Conservation (phyloP, 257 asterid genomes). For the Solanum gandarillasii region DNA sequence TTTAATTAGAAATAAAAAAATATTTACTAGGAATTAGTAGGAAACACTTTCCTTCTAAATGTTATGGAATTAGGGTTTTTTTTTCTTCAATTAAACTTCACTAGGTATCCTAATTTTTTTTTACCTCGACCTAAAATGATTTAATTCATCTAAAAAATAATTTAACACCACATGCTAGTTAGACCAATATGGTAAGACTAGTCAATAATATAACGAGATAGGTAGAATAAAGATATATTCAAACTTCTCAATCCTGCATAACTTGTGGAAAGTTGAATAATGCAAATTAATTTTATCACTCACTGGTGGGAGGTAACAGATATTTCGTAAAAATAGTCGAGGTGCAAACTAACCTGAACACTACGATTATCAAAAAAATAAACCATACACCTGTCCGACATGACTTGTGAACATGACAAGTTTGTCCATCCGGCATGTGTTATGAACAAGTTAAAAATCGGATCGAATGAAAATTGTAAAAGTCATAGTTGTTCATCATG, state of each 20-base stretch:
- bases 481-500: background rate
- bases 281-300: accelerated
- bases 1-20: too few relatives aligned
- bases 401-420: background rate
- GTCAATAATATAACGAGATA: too few relatives aligned
- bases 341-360: background rate
- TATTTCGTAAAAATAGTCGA: accelerated
- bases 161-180: background rate
- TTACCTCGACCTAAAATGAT: background rate
- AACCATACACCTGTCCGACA: background rate
- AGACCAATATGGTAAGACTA: background rate
- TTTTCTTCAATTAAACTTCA: background rate
- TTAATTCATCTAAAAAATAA: background rate
- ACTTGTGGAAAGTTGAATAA: background rate
- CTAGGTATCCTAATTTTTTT: background rate
- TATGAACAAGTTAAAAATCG: background rate
- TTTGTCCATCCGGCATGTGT: background rate
- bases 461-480: background rate
- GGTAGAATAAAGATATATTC: too few relatives aligned
- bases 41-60: too few relatives aligned
- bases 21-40: too few relatives aligned
- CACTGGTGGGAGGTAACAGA: accelerated
- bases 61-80: background rate
- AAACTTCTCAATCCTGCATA: too few relatives aligned
- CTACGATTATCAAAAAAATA: too few relatives aligned